These are phyloP conservation scores for Mortierella sp. DNA, from an alignment of 371 early-diverging fungal genomes.

Conservation along the genomic window DNA sequence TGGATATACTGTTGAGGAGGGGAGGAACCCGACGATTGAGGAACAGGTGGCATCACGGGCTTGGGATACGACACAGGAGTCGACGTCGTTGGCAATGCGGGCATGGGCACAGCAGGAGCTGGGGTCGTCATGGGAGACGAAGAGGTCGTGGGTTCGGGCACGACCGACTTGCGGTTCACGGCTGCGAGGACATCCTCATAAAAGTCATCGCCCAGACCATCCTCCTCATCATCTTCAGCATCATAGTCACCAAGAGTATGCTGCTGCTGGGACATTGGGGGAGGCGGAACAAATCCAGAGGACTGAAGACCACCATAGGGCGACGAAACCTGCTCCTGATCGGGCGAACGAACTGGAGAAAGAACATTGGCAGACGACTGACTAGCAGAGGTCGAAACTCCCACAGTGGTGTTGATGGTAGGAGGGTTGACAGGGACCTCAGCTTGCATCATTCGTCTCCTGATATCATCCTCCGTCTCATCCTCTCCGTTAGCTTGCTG, in stretches of 20 bases:
- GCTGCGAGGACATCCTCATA: slow-evolving; percentile 46
- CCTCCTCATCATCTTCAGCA: background rate
- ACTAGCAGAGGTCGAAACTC: slow-evolving; percentile 5
- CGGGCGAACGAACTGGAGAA: slow-evolving; percentile 14
- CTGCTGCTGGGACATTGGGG: background rate
- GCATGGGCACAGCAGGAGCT: background rate
- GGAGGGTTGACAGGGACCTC: slow-evolving; percentile 16
- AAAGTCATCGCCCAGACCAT: slow-evolving; percentile 24
- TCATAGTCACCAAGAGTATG: background rate
- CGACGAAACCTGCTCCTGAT: background rate
- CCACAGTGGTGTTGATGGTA: background rate
- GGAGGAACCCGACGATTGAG: background rate
- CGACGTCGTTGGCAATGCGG: background rate
- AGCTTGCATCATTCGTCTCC: slow-evolving; percentile 15
- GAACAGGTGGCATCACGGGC: slow-evolving; percentile 23
- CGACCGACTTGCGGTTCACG: slow-evolving; percentile 21
- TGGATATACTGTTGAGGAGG: slow-evolving; percentile 24
- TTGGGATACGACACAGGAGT: slow-evolving; percentile 3
- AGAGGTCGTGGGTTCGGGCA: background rate
- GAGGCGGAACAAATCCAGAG: slow-evolving; percentile 1
- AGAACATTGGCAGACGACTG: slow-evolving; percentile 13
- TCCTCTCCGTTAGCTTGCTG: slow-evolving; percentile 20
- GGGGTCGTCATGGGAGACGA: slow-evolving; percentile 5
- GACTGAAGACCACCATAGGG: background rate
- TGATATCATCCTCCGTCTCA: slow-evolving; percentile 26